These are phyloP conservation scores for Candolleomyces aberdarensis DNA, from an alignment of 768 basidiomycete species.

Conservation along the genomic window DNA sequence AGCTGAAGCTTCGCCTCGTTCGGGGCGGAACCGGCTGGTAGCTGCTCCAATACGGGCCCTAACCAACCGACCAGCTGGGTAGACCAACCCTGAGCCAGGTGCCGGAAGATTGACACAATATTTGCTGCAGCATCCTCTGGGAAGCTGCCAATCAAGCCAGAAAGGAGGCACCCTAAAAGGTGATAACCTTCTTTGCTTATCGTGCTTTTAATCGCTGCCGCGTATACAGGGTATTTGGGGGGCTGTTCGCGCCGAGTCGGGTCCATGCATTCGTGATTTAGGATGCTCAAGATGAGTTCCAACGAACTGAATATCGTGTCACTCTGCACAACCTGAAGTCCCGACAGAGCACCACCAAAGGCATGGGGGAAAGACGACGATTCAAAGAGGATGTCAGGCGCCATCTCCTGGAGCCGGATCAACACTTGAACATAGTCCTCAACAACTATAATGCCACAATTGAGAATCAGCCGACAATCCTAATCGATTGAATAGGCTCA, in stretches of 20 bases:
- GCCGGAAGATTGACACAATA: conserved; percentile 77
- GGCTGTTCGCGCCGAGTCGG: conserved; percentile 40
- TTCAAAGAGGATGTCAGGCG: conserved; percentile 76
- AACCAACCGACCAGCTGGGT: conserved; percentile 70
- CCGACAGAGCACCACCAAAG: conserved; percentile 72
- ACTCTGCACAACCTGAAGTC: conserved; percentile 78
- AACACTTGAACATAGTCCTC: conserved; percentile 92
- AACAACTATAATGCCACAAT: conserved; percentile 49
- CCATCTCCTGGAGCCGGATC: conserved; percentile 58
- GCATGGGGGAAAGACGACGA: conserved; percentile 75
- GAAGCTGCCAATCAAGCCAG: conserved; percentile 83
- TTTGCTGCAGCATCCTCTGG: conserved; percentile 77
- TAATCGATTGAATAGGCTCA: not conserved
- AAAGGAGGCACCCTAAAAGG: conserved; percentile 64
- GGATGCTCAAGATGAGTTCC: conserved; percentile 72
- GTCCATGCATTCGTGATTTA: conserved; percentile 70
- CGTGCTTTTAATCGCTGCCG: conserved; percentile 54
- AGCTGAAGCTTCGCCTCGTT: conserved; percentile 68
- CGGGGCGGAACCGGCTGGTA: conserved; percentile 61
- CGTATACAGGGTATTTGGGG: conserved; percentile 61
- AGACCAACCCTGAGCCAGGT: conserved; percentile 65
- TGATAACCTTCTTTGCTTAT: conserved; percentile 71
- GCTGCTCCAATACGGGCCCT: conserved; percentile 63
- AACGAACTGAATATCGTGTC: conserved; percentile 81
- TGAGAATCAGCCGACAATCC: not conserved